Evolutionary conservation across 1,139 yeast species (phyloP), one percentile per base, ranked within the genome.

Genomic region (Petasospora fabianii): DNA sequence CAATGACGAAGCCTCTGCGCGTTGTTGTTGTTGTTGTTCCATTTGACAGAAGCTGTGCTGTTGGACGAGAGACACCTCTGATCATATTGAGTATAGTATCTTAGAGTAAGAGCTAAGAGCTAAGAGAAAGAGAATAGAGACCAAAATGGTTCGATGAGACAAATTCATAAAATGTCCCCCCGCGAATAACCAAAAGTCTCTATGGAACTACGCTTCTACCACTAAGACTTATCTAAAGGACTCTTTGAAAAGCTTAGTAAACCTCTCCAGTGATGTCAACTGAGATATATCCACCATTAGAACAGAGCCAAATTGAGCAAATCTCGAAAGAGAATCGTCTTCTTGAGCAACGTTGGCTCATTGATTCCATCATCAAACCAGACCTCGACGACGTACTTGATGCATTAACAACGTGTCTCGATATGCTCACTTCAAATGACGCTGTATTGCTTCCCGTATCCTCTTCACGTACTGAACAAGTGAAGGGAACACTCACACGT

Each of bases 301-400:
- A 51, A 1, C 45, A 42, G 1, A 30, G 27, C 3, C 45, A 47
- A 29, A 36, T 20, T 10, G 22, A 20, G 9, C 10, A 7, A 7
- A 20, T 20, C 22, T 8, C 22, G 9, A 20, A 15, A 6, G 15
- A 28, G 17, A 38, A 39, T 24, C 38, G 46, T 13, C 51, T 42
- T 17, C 28, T 16, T 7, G 54, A 64, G 35, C 57, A 53, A 21
- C 41, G 38, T 28, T 65, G 70, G 70, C 49, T 65, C 20, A 55
- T 65, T 11, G 50, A 56, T 12, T 58, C 58, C 20, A 55, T 65
- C 11, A 59, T 65, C 24, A 59, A 58, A 38, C 68, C 69, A 1
- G 65, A 62, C 33, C 41, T 65, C 22, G 68, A 67, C 27, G 55
- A 53, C 31, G 51, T 65, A 3, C 49, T 61, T 5, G 70, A 64